These are phyloP conservation scores for Saitozyma podzolica DNA, from an alignment of 768 basidiomycete species.

Conservation along the genomic window DNA sequence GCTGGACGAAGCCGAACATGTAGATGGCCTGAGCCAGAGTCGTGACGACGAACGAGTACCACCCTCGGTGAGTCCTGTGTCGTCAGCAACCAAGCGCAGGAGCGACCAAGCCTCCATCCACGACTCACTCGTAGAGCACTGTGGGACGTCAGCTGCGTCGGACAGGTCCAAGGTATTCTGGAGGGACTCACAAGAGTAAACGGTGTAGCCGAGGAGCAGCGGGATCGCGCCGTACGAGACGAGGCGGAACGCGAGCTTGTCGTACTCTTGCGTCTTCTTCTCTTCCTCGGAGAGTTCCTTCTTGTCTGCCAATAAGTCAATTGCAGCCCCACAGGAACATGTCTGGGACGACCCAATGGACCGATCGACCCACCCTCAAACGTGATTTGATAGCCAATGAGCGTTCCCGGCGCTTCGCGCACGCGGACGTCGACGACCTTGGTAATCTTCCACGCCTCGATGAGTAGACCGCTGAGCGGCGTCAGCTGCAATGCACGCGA, in stretches of 20 bases:
- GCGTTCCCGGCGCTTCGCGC: constrained; percentile 63
- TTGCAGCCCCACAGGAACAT: not conserved
- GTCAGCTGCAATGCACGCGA: constrained; percentile 9
- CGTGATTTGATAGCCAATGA: constrained; percentile 74
- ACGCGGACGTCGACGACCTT: constrained; percentile 69
- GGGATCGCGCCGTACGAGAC: constrained; percentile 89
- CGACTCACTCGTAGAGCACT: constrained; percentile 33
- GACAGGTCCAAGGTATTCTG: not conserved
- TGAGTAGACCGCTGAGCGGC: constrained; percentile 42
- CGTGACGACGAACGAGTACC: constrained; percentile 94
- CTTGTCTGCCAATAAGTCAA: constrained; percentile 64
- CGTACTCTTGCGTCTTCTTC: constrained; percentile 95
- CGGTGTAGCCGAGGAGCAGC: constrained; percentile 55
- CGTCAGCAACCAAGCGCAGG: constrained; percentile 1
- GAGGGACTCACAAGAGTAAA: constrained; percentile 49
- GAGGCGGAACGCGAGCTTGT: constrained; percentile 89
- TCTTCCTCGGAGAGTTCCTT: constrained; percentile 96
- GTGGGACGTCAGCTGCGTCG: not conserved
- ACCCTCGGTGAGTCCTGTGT: constrained; percentile 81
- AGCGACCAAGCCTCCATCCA: not conserved
- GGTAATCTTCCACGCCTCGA: constrained; percentile 86
- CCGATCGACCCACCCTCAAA: constrained; percentile 66
- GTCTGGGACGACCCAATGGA: not conserved
- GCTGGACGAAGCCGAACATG: constrained; percentile 95
- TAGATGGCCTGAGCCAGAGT: constrained; percentile 68